A percentile compares a stretch with the other conserved stretches of the same genome.
phyloP scores from a whole-genome alignment of 1,284 basidiomycete genomes.

The Peniophora sp. region DNA sequence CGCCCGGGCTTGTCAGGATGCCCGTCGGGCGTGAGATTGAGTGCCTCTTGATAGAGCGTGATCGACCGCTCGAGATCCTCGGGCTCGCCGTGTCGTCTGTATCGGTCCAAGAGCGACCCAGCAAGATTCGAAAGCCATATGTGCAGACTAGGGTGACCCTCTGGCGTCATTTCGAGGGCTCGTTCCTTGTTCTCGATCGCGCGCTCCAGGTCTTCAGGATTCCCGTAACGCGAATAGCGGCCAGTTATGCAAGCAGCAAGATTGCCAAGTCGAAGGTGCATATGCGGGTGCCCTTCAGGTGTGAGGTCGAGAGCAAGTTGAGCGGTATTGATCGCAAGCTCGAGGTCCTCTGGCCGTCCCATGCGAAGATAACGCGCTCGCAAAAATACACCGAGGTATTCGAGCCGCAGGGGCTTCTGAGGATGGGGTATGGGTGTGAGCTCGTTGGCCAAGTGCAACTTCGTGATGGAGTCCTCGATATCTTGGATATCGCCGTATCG shows the following conservation, averaged over 20 bases:
- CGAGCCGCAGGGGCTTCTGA: neutral
- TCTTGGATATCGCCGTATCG: slow-evolving; percentile 9
- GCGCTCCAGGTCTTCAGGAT: neutral
- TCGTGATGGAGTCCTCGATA: slow-evolving; percentile 16
- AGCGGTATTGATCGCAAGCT: neutral
- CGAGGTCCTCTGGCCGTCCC: neutral
- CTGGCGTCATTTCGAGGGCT: neutral
- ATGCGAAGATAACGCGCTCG: neutral
- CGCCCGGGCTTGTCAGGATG: slow-evolving; percentile 4
- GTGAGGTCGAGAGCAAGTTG: neutral
- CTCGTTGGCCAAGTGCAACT: neutral
- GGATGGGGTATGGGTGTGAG: neutral
- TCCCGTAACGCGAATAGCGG: neutral
- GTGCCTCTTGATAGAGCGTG: neutral
- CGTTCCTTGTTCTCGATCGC: neutral
- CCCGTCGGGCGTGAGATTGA: neutral
- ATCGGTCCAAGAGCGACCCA: neutral
- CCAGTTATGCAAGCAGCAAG: neutral
- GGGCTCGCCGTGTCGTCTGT: neutral
- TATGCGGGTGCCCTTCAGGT: neutral
- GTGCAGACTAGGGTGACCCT: neutral
- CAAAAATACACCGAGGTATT: neutral
- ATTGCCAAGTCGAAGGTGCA: neutral
- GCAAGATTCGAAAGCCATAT: neutral
- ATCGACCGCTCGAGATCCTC: neutral